These are phyloP conservation scores for Striga hermonthica DNA, from an alignment of 305 asterid species.

Conservation along the genomic window DNA sequence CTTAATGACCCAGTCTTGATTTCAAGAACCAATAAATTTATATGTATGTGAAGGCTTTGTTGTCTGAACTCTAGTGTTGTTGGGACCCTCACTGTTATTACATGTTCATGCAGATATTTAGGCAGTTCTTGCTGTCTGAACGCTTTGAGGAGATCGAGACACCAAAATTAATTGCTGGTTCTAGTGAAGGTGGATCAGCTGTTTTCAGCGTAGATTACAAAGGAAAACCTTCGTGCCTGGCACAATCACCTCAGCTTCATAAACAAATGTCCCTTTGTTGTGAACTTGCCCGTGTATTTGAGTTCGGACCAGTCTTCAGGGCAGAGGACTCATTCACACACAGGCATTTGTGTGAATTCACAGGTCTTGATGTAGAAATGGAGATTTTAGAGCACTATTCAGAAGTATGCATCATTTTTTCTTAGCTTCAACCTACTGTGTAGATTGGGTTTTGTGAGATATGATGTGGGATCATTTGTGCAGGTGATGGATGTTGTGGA, in stretches of 20 bases:
- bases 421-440: conserved; percentile 14
- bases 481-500: conserved; percentile 93
- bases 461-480: conserved; percentile 26
- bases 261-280: conserved; percentile 89
- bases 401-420: conserved; percentile 48
- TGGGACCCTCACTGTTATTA: conserved; percentile 5
- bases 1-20: too few relatives aligned
- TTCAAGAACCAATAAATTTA: too few relatives aligned
- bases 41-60: too few relatives aligned
- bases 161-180: conserved; percentile 76
- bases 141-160: conserved; percentile 70
- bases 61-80: too few relatives aligned
- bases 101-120: conserved; percentile 50
- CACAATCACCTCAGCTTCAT: conserved; percentile 93
- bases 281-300: conserved; percentile 79
- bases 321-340: conserved; percentile 90
- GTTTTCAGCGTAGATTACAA: conserved; percentile 77
- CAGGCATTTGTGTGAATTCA: conserved; percentile 87
- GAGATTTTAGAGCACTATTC: conserved; percentile 80
- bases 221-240: conserved; percentile 84
- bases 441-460: conserved; percentile 19
- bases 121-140: conserved; percentile 54
- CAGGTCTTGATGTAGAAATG: conserved; percentile 94
- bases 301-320: conserved; percentile 82
- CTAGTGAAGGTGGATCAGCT: conserved; percentile 96